phyloP scores from a whole-genome alignment of 202 grass and related monocot genomes.

The Carex sylvatica region DNA sequence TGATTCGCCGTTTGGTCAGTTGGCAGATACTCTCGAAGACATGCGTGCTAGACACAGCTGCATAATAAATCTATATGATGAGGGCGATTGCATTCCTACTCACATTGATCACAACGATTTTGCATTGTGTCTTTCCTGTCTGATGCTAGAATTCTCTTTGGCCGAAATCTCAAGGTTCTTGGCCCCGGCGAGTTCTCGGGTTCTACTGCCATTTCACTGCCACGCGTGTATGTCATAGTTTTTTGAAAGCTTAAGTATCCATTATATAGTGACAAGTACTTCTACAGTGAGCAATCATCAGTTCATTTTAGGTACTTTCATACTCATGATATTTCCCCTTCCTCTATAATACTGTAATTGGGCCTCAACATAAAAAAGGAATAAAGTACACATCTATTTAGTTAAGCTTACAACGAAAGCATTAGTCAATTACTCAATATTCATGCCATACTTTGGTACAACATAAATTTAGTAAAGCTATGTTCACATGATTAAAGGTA shows the following conservation, averaged over 20 bases:
- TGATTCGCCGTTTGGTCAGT: constrained; percentile 32
- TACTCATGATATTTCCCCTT: too few relatives aligned
- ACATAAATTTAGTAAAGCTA: too few relatives aligned
- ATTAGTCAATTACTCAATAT: background rate
- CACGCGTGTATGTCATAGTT: background rate
- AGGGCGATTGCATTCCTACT: constrained; percentile 61
- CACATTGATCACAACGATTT: constrained; percentile 60
- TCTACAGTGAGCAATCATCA: background rate
- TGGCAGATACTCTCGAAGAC: constrained; percentile 40
- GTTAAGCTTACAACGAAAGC: background rate
- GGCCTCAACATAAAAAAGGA: background rate
- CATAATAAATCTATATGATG: constrained; percentile 64
- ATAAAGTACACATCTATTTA: background rate
- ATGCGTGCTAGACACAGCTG: constrained; percentile 55
- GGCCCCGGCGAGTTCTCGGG: constrained; percentile 39
- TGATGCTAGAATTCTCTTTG: constrained; percentile 48
- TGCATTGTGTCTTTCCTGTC: constrained; percentile 57
- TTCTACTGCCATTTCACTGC: constrained; percentile 23
- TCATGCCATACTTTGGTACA: background rate
- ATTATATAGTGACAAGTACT: background rate
- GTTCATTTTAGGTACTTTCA: background rate
- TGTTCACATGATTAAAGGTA: too few relatives aligned
- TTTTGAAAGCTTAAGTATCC: background rate
- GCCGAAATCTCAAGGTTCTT: background rate
- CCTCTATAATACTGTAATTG: background rate